These are phyloP conservation scores for Lasiodiplodia theobromae DNA, from an alignment of 2,329 filamentous ascomycete genomes.

Conservation along the genomic window DNA sequence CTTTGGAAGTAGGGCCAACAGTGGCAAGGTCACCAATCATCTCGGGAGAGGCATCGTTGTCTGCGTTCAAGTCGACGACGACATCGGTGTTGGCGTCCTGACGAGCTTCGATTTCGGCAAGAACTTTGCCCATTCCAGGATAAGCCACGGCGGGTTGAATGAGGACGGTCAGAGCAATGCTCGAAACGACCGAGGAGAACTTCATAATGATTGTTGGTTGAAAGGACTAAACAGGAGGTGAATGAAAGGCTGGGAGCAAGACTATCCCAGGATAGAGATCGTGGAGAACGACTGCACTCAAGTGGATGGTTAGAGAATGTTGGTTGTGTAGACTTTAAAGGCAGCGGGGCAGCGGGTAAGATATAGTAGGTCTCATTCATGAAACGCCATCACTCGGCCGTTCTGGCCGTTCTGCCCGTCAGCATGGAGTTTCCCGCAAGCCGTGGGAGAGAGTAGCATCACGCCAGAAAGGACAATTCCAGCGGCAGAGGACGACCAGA, in stretches of 20 bases:
- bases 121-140: slow-evolving; percentile 33
- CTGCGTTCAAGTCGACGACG: background rate
- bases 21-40: slow-evolving; percentile 46
- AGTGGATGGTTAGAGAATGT: slow-evolving; percentile 9
- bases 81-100: slow-evolving; percentile 27
- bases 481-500: background rate
- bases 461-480: background rate
- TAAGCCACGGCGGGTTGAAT: slow-evolving; percentile 34
- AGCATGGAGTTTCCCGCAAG: background rate
- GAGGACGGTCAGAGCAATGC: slow-evolving; percentile 32
- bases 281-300: background rate
- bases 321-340: background rate
- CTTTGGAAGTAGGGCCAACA: slow-evolving; percentile 34
- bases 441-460: background rate
- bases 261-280: slow-evolving; percentile 1
- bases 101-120: slow-evolving; percentile 18
- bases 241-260: slow-evolving; percentile 9
- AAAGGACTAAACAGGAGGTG: background rate
- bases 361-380: slow-evolving; percentile 6
- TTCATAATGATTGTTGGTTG: slow-evolving; percentile 34
- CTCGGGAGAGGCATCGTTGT: slow-evolving; percentile 38
- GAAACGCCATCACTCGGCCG: background rate
- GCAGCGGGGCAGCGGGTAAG: background rate
- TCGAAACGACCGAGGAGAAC: slow-evolving; percentile 32
- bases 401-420: background rate